phyloP scores from a whole-genome alignment of 331 rosid species.

The Rhamnella rubrinervis region DNA sequence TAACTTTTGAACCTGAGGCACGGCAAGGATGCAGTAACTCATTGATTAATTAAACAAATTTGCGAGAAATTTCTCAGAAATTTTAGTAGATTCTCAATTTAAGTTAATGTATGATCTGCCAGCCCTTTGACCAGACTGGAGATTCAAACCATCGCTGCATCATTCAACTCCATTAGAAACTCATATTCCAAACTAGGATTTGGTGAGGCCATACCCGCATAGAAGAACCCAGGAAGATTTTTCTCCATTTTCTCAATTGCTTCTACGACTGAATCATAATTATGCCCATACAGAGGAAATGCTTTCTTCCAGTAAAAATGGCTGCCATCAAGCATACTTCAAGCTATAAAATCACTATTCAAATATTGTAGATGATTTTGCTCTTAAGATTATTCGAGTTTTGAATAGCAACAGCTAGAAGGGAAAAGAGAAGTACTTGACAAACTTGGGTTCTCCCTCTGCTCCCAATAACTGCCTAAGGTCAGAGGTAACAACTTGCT shows the following conservation, averaged over 20 bases:
- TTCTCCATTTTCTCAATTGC: conserved; percentile 84
- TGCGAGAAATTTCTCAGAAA: too few relatives aligned
- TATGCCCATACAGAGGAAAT: conserved; percentile 80
- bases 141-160: not conserved
- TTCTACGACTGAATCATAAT: conserved; percentile 71
- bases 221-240: conserved; percentile 84
- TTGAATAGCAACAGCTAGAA: not conserved
- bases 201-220: conserved; percentile 60
- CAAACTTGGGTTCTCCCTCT: conserved; percentile 80
- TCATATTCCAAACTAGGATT: not conserved
- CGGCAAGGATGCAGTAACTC: too few relatives aligned
- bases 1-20: too few relatives aligned
- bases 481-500: conserved; percentile 73
- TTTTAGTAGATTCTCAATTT: too few relatives aligned
- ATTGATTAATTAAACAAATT: too few relatives aligned
- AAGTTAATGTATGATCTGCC: too few relatives aligned
- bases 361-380: conserved; percentile 1
- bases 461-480: conserved; percentile 83
- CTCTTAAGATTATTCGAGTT: not conserved
- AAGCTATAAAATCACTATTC: conserved; percentile 20
- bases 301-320: conserved; percentile 91
- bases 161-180: not conserved
- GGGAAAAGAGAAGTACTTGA: conserved; percentile 49
- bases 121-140: not conserved
- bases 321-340: conserved; percentile 48